Evolutionary conservation across 768 basidiomycete genomes (phyloP).

Genomic region (Boletus rufocinnamomeus): DNA sequence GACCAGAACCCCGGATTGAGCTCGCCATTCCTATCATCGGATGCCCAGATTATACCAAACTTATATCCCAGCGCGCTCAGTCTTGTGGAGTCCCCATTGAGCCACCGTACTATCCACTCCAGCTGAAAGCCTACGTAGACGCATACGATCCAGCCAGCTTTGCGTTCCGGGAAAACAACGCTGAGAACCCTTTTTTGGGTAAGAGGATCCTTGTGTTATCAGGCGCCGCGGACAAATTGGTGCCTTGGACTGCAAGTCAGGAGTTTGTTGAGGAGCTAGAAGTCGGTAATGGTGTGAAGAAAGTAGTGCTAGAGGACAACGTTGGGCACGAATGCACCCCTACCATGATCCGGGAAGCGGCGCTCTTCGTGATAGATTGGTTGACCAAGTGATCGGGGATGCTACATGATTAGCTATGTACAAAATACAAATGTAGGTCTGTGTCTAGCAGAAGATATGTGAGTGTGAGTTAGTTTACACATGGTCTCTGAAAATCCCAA

Average conservation of each 20-base stretch:
- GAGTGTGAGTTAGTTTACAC: not conserved
- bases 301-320: conserved; percentile 52
- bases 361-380: conserved; percentile 32
- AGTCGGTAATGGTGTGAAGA: conserved; percentile 59
- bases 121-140: conserved; percentile 50
- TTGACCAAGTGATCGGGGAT: conserved; percentile 16
- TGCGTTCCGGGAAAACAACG: conserved; percentile 41
- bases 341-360: conserved; percentile 56
- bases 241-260: conserved; percentile 62
- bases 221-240: conserved; percentile 63
- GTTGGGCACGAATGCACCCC: conserved; percentile 65
- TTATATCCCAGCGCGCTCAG: conserved; percentile 60
- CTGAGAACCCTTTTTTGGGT: conserved; percentile 59
- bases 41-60: conserved; percentile 65
- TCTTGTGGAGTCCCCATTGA: conserved; percentile 42
- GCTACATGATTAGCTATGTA: not conserved
- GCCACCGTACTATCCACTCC: conserved; percentile 59
- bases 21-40: conserved; percentile 60
- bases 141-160: conserved; percentile 46
- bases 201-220: conserved; percentile 76
- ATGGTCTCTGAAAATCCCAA: not conserved
- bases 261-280: conserved; percentile 57
- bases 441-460: not conserved
- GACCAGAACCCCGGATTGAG: conserved; percentile 46
- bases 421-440: conserved; percentile 5